These are phyloP conservation scores for Heterobasidion irregulare DNA, from an alignment of 1,284 basidiomycete genomes.

Conservation along the genomic window DNA sequence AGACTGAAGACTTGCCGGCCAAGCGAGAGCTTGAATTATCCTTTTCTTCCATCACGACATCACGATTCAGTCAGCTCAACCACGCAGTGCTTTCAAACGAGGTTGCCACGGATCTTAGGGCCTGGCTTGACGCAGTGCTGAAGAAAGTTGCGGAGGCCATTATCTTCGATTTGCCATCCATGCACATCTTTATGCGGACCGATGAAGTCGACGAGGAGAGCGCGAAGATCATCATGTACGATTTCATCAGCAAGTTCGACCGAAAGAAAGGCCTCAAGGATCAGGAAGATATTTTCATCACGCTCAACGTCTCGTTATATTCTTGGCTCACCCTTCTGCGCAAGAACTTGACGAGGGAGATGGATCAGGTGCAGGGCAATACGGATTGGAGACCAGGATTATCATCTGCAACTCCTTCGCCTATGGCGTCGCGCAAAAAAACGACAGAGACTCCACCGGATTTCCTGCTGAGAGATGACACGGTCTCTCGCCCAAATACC, in stretches of 20 bases:
- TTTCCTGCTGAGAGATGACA: neutral
- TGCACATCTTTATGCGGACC: constrained; percentile 72
- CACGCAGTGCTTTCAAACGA: constrained; percentile 33
- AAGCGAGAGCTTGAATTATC: constrained; percentile 59
- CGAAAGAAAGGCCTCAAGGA: constrained; percentile 43
- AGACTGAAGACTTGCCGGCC: constrained; percentile 36
- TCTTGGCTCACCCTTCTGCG: constrained; percentile 71
- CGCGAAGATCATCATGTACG: constrained; percentile 44
- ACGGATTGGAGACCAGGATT: constrained; percentile 33
- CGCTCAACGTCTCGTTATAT: constrained; percentile 72
- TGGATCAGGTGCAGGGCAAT: constrained; percentile 59
- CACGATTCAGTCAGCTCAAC: constrained; percentile 53
- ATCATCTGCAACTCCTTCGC: constrained; percentile 8
- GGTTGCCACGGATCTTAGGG: constrained; percentile 30
- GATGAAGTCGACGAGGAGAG: constrained; percentile 41
- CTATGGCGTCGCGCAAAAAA: constrained; percentile 15
- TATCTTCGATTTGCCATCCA: constrained; percentile 71
- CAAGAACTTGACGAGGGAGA: constrained; percentile 64
- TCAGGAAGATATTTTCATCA: constrained; percentile 71
- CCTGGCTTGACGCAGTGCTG: constrained; percentile 50
- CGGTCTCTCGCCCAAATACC: neutral
- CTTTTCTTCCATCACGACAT: constrained; percentile 68
- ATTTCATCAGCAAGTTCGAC: constrained; percentile 66
- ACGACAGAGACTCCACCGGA: constrained; percentile 8
- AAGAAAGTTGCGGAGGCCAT: constrained; percentile 55